A percentile compares a stretch with the other conserved stretches of the same genome.
These are phyloP conservation scores for Sistotremastrum niveocremeum DNA, from an alignment of 768 basidiomycete species.

Conservation along the genomic window DNA sequence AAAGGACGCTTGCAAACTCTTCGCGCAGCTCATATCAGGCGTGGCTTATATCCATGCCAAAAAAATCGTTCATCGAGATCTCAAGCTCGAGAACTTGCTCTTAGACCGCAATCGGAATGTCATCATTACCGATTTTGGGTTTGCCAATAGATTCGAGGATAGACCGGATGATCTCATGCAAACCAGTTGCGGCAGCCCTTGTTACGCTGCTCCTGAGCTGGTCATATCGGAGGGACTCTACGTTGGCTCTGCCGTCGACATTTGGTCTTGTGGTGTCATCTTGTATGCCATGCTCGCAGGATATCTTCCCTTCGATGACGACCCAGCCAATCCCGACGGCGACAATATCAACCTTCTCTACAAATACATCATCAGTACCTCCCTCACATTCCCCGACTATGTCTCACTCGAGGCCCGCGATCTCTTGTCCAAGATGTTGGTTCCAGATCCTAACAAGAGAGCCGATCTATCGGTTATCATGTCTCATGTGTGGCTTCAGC, in stretches of 20 bases:
- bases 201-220: conserved; percentile 96
- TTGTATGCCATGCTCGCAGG: conserved; percentile 95
- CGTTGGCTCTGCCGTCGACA: conserved; percentile 94
- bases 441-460: conserved; percentile 75
- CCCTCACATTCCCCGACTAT: conserved; percentile 94
- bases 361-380: conserved; percentile 97
- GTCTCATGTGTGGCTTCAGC: conserved; percentile 75
- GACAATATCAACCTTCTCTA: conserved; percentile 99
- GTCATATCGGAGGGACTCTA: conserved; percentile 97
- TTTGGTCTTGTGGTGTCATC: conserved; percentile 95
- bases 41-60: conserved; percentile 99
- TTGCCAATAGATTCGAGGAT: conserved; percentile 95
- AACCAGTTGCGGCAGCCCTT: conserved; percentile 92
- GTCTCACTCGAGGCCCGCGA: conserved; percentile 74
- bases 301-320: conserved; percentile 98
- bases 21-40: conserved; percentile 95
- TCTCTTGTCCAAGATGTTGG: conserved; percentile 83
- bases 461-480: conserved; percentile 70
- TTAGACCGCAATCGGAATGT: conserved; percentile 96
- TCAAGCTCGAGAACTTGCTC: conserved; percentile 96
- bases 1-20: conserved; percentile 86
- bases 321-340: conserved; percentile 95
- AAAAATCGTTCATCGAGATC: conserved; percentile 98
- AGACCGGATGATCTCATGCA: conserved; percentile 93
- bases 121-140: conserved; percentile 99